These are phyloP conservation scores for Kuraishia floccosa DNA, from an alignment of 805 yeast species.

Conservation along the genomic window DNA sequence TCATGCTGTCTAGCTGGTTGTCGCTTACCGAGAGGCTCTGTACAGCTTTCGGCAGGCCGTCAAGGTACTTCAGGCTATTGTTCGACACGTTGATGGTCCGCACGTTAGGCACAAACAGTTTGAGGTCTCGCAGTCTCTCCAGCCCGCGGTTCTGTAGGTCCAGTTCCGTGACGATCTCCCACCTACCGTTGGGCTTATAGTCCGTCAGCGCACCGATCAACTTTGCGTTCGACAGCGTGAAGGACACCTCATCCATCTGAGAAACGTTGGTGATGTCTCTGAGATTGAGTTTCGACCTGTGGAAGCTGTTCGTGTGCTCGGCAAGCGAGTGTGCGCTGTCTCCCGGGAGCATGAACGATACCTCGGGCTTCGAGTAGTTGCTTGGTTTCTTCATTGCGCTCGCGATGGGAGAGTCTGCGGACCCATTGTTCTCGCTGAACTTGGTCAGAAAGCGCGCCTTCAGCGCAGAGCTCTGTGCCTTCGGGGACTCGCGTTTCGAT, in stretches of 20 bases:
- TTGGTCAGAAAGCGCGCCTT: neutral
- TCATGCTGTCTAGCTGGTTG: slow-evolving; percentile 27
- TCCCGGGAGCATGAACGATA: slow-evolving; percentile 10
- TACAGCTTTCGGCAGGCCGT: slow-evolving; percentile 30
- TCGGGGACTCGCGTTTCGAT: neutral
- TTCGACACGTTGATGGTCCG: slow-evolving; percentile 24
- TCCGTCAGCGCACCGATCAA: slow-evolving; percentile 35
- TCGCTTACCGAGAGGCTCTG: slow-evolving; percentile 25
- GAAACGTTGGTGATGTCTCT: slow-evolving; percentile 22
- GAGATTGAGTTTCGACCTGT: slow-evolving; percentile 3
- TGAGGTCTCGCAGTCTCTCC: slow-evolving; percentile 29
- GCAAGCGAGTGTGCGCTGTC: neutral
- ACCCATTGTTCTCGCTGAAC: neutral
- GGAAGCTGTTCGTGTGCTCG: slow-evolving; percentile 1
- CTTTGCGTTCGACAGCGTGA: slow-evolving; percentile 30
- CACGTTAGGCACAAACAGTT: slow-evolving; percentile 31
- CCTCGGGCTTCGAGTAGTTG: slow-evolving; percentile 6
- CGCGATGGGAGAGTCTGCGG: neutral
- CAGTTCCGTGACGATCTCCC: slow-evolving; percentile 30
- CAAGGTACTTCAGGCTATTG: slow-evolving; percentile 29
- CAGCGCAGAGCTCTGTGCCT: no score
- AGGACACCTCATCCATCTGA: slow-evolving; percentile 29
- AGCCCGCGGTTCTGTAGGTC: slow-evolving; percentile 21
- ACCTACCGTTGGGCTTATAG: slow-evolving; percentile 24
- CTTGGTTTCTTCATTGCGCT: neutral